Evolutionary conservation across 1,284 basidiomycete genomes (phyloP).

Genomic region (Sanguinoderma infundibulare): DNA sequence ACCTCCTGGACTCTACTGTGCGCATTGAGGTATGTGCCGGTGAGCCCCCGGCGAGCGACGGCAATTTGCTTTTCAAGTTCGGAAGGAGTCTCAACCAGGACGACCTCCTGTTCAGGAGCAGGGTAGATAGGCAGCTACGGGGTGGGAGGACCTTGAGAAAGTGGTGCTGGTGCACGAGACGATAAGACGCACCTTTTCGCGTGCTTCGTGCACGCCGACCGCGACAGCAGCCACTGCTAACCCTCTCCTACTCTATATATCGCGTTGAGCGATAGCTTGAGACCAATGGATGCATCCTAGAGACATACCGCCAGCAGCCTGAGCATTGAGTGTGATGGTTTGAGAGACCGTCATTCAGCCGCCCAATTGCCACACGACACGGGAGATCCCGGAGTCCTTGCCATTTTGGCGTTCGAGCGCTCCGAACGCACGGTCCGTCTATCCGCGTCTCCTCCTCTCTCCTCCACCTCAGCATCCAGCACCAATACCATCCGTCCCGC

Average conservation of each 20-base stretch:
- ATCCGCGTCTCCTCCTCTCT: no score
- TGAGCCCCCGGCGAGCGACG: slow-evolving; percentile 60
- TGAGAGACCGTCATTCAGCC: neutral
- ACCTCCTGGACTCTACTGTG: slow-evolving; percentile 70
- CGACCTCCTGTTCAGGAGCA: slow-evolving; percentile 55
- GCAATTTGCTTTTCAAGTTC: slow-evolving; percentile 77
- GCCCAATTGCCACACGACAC: neutral
- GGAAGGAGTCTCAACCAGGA: slow-evolving; percentile 75
- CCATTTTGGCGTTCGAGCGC: no score
- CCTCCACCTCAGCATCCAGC: no score
- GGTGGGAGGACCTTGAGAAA: neutral
- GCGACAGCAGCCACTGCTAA: slow-evolving; percentile 23
- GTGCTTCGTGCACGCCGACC: slow-evolving; percentile 25
- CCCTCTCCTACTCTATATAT: slow-evolving; percentile 23
- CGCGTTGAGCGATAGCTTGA: neutral
- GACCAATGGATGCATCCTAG: neutral
- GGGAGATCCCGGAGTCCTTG: slow-evolving; percentile 5
- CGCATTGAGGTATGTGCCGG: slow-evolving; percentile 56
- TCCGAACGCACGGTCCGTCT: no score
- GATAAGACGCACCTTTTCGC: slow-evolving; percentile 28
- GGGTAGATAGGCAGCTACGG: slow-evolving; percentile 83
- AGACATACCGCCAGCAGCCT: slow-evolving; percentile 24
- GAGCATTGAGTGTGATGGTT: slow-evolving; percentile 20
- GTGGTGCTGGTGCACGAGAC: neutral
- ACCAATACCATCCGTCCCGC: no score